These are phyloP conservation scores for Paecilomyces dactylethromorphus DNA, from an alignment of 2,329 filamentous ascomycete genomes.

Conservation along the genomic window DNA sequence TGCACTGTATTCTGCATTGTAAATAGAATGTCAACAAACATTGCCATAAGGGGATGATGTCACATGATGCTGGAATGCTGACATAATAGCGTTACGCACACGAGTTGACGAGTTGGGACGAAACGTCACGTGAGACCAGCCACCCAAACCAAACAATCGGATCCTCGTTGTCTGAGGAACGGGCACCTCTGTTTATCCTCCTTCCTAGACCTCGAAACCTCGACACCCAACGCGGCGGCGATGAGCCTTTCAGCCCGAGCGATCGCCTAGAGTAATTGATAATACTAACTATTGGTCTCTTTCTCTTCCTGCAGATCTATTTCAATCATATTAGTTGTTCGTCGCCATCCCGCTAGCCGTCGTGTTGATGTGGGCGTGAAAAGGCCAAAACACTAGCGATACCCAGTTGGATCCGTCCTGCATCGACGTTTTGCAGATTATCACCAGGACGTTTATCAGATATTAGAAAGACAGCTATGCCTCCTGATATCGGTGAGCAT, in stretches of 20 bases:
- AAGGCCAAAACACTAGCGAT: conserved; percentile 22
- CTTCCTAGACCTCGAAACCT: conserved; percentile 11
- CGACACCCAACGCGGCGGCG: conserved; percentile 13
- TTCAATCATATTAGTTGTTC: conserved; percentile 1
- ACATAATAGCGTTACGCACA: not conserved
- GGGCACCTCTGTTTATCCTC: conserved; percentile 34
- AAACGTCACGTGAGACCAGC: conserved; percentile 24
- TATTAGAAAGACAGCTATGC: conserved; percentile 17
- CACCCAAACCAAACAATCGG: conserved; percentile 19
- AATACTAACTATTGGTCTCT: not conserved
- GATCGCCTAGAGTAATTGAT: conserved; percentile 4
- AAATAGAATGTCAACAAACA: not conserved
- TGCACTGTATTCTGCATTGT: too few species aligned
- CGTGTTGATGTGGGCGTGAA: conserved; percentile 17
- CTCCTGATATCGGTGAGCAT: conserved; percentile 26
- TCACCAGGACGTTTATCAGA: conserved; percentile 9
- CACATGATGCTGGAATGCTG: not conserved
- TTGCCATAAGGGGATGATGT: not conserved
- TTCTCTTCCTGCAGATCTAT: conserved; percentile 2
- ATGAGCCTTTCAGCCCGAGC: conserved; percentile 15
- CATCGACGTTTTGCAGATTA: conserved; percentile 15
- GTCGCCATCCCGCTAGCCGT: conserved; percentile 7
- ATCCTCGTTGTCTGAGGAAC: conserved; percentile 35
- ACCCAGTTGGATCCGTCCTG: conserved; percentile 19
- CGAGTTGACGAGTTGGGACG: not conserved